Conservation (phyloP, 345 rosid species). For the Geranium brycei region DNA sequence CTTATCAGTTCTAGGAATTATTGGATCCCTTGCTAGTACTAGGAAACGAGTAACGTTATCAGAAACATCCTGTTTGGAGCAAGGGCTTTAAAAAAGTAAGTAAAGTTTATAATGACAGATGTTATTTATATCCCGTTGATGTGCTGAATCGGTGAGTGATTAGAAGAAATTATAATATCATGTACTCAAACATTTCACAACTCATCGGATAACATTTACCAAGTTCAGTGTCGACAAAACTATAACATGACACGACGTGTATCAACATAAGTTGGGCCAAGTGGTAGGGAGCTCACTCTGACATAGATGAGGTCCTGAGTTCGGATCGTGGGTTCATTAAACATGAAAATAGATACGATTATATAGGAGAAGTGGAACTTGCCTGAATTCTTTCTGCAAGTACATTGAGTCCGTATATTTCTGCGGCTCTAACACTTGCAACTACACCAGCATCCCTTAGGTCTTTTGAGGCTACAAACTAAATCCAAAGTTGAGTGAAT, state of each 20-base stretch:
- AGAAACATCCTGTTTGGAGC: constrained; percentile 21
- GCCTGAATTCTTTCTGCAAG: constrained; percentile 58
- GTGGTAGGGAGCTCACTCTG: too few relatives aligned
- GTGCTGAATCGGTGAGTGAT: background rate
- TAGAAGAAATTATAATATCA: background rate
- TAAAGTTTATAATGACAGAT: constrained; percentile 5
- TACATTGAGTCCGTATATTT: constrained; percentile 57
- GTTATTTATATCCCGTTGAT: background rate
- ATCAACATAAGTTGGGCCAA: too few relatives aligned
- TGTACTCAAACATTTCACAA: background rate
- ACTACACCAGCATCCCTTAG: constrained; percentile 53
- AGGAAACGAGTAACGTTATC: constrained; percentile 33
- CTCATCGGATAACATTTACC: background rate
- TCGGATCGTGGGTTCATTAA: too few relatives aligned
- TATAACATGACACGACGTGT: background rate
- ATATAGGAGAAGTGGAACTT: constrained; percentile 1
- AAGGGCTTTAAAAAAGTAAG: constrained; percentile 4
- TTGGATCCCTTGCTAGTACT: constrained; percentile 50
- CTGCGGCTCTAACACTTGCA: constrained; percentile 67
- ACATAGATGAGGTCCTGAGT: too few relatives aligned
- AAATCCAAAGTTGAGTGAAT: constrained; percentile 9
- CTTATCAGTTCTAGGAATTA: constrained; percentile 28
- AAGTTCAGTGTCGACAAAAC: background rate
- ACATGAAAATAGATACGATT: background rate
- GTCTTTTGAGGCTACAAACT: constrained; percentile 36